These are phyloP conservation scores for Lasiosphaeris hirsuta DNA, from an alignment of 495 filamentous ascomycete species.

Conservation along the genomic window DNA sequence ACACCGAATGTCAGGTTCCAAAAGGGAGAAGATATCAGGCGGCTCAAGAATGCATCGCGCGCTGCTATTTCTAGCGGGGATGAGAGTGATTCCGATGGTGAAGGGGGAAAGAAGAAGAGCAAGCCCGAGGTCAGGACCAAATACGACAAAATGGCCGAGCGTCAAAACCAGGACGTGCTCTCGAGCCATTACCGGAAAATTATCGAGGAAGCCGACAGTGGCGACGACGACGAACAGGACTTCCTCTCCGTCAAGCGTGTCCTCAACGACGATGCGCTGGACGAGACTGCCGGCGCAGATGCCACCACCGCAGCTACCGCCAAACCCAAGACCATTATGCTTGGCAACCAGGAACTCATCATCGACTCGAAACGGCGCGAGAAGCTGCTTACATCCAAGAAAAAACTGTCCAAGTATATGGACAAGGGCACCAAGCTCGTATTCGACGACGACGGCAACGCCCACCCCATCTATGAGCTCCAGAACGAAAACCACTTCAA, in stretches of 20 bases:
- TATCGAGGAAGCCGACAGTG: conserved; percentile 55
- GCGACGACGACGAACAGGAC: conserved; percentile 65
- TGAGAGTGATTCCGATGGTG: conserved; percentile 37
- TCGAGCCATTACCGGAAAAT: conserved; percentile 88
- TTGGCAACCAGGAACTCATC: conserved; percentile 61
- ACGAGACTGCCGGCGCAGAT: conserved; percentile 33
- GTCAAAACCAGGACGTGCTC: conserved; percentile 90
- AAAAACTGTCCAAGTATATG: conserved; percentile 85
- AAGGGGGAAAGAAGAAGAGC: conserved; percentile 55
- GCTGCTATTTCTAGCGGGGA: conserved; percentile 52
- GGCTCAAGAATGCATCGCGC: conserved; percentile 79
- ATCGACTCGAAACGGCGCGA: conserved; percentile 91
- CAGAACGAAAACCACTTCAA: conserved; percentile 77
- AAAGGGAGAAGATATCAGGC: conserved; percentile 82
- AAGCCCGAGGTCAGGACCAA: conserved; percentile 75
- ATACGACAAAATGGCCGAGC: conserved; percentile 94
- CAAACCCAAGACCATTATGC: conserved; percentile 47
- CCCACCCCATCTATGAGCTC: conserved; percentile 83
- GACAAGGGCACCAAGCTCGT: conserved; percentile 77
- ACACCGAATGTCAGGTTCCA: conserved; percentile 87
- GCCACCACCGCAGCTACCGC: conserved; percentile 30
- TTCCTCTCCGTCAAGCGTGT: conserved; percentile 89
- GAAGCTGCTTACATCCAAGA: conserved; percentile 90
- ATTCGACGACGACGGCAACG: conserved; percentile 86
- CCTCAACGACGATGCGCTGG: conserved; percentile 53